Evolutionary conservation across 805 yeast species (phyloP), one percentile per base, ranked within the genome.

Genomic region (Candida verbasci): DNA sequence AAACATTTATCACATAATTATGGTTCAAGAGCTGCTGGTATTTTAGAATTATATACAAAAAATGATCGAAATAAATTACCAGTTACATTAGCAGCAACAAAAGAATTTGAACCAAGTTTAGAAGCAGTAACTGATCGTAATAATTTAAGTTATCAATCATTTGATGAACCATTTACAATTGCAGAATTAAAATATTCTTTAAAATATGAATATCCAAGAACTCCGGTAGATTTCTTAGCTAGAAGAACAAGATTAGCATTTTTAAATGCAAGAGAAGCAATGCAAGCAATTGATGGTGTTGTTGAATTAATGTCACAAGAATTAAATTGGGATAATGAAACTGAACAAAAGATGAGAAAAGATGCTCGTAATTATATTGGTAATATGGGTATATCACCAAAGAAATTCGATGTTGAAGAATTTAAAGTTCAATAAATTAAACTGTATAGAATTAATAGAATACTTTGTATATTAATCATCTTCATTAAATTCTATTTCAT

Each of bases 181-280:
- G 97, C 93, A 37, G 97, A 89, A 68, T 72, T 91, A 60, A 73
- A 79, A 54, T 91, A 88, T 65, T 81, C 87, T 9, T 70, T 87
- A 49, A 67, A 76, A 43, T 76, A 86, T 62, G 97, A 89, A 68
- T 86, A 87, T 60, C 78, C 86, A 29, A 76, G 94, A 65, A 84
- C 89, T 9, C 94, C 96, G 31, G 67, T 82, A 39, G 97, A 89
- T 62, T 87, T 89, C 71, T 70, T 89, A 47, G 86, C 95, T 39
- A 83, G 97, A 72, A 82, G 97, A 72, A 81, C 91, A 37, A 80
- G 97, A 64, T 78, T 86, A 57, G 95, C 96, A 3, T 91, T 88
- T 69, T 71, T 89, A 56, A 89, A 89, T 64, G 86, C 93, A 28
- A 78, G 78, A 58, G 87, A 83, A 46, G 96, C 97, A 10, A 65